These are phyloP conservation scores for Mangifera indica DNA, from an alignment of 345 rosid species.

Conservation along the genomic window DNA sequence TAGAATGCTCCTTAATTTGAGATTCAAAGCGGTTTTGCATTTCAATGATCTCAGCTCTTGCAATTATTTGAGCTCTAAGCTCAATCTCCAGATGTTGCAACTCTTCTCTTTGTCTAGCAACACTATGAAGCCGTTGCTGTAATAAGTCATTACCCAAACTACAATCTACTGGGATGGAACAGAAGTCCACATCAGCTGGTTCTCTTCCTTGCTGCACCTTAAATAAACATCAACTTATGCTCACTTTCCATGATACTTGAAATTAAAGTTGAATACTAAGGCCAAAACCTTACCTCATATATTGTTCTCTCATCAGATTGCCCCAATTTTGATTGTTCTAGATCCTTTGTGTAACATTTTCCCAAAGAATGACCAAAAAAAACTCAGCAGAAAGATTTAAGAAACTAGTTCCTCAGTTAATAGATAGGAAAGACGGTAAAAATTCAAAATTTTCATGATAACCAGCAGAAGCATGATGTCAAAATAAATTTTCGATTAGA, in stretches of 20 bases:
- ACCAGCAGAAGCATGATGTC: neutral
- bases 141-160: constrained; percentile 46
- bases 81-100: constrained; percentile 73
- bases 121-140: constrained; percentile 58
- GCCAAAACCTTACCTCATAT: constrained; percentile 58
- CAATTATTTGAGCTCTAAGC: constrained; percentile 73
- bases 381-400: constrained; percentile 6
- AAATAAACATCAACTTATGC: constrained; percentile 34
- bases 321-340: constrained; percentile 60
- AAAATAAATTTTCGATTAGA: neutral
- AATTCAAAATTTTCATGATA: no score
- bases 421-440: no score
- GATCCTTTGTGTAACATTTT: constrained; percentile 38
- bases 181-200: constrained; percentile 56
- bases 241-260: constrained; percentile 7
- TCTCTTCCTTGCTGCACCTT: constrained; percentile 84
- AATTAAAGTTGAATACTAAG: constrained; percentile 5
- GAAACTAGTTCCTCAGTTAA: neutral
- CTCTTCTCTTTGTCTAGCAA: constrained; percentile 71
- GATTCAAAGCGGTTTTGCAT: constrained; percentile 58
- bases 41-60: constrained; percentile 61
- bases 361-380: neutral
- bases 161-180: constrained; percentile 57
- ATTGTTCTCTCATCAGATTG: constrained; percentile 78
- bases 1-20: constrained; percentile 60